Base-by-base conservation (phyloP, 208 protist genomes). In the Crithidia bombi region DNA sequence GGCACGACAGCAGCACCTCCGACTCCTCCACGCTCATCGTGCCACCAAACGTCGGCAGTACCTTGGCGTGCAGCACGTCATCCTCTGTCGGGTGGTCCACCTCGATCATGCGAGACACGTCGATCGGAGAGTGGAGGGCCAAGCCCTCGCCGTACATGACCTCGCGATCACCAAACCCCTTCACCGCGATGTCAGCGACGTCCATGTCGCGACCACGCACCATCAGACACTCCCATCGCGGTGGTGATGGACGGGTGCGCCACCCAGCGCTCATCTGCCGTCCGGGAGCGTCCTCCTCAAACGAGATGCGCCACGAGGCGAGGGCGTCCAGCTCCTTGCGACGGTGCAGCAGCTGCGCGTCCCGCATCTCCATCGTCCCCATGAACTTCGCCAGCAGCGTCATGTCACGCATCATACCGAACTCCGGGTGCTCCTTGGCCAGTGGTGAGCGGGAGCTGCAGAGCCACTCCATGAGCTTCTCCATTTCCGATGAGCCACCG, bases 1-100 rank as follows among this genome's bases (percentile, higher is more conserved):
- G 81, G 76, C 77, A 92, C 7, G 85, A 93, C 6, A 97, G 73
- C 51, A 97, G 77, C 66, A 92, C 79, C 72, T 96, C 91, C 30
- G 87, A 79, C 61, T 96, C 91, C 61, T 91, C 87, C 26, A 57
- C 54, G 44, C 59, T 83, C 32, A 97, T 79, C 15, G 81, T 73
- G 30, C 87, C 89, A 43, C 79, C 90, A 63, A 95, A 94, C 23
- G 75, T 86, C 33, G 90, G 91, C 23, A 97, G 78, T 17, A 50
- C 65, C 30, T 69, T 61, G 15, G 86, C 78, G 72, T 96, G 91
- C 65, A 97, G 77, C 21, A 97, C 80, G 68, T 97, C 93, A 52
- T 97, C 93, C 79, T 97, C 93, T 15, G 82, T 93, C 21, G 82
- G 65, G 50, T 74, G 71, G 23, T 87, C 78, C 30, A 84, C 58